Evolutionary conservation across 768 basidiomycete species (phyloP).

Genomic region (Pholiota molesta): DNA sequence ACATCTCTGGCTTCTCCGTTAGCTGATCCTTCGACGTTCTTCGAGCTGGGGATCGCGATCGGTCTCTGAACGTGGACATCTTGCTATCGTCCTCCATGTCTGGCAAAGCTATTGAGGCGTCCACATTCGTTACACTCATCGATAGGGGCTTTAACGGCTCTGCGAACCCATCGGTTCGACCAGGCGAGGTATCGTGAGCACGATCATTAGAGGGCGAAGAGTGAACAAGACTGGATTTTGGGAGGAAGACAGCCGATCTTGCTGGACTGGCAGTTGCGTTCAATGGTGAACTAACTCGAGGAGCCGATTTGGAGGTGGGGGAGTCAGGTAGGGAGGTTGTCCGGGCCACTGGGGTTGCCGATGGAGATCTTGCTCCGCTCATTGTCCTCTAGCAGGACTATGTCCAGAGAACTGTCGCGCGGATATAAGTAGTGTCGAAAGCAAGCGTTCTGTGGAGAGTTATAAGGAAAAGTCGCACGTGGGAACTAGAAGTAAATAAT

Average conservation of each 20-base stretch:
- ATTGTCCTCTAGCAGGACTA: neutral
- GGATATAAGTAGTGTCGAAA: neutral
- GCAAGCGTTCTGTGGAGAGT: neutral
- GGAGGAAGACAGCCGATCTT: neutral
- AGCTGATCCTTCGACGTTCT: conserved; percentile 10
- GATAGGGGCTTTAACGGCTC: conserved; percentile 13
- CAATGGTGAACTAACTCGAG: conserved; percentile 1
- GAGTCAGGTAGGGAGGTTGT: neutral
- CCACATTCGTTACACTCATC: conserved; percentile 9
- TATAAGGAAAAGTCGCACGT: neutral
- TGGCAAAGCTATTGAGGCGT: conserved; percentile 16
- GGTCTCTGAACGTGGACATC: conserved; percentile 24
- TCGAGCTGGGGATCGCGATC: conserved; percentile 24
- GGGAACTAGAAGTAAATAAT: neutral
- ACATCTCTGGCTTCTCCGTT: conserved; percentile 4
- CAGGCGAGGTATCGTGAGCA: neutral
- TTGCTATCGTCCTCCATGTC: conserved; percentile 15
- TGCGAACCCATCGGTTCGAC: neutral
- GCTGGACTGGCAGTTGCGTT: neutral
- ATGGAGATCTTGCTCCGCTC: conserved; percentile 3
- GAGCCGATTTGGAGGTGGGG: neutral
- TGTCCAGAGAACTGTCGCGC: neutral
- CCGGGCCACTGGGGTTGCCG: conserved; percentile 1
- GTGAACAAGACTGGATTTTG: conserved; percentile 1
- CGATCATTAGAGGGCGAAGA: neutral